Evolutionary conservation across 2,329 filamentous ascomycete genomes (phyloP).

Genomic region (Coniella vitis): DNA sequence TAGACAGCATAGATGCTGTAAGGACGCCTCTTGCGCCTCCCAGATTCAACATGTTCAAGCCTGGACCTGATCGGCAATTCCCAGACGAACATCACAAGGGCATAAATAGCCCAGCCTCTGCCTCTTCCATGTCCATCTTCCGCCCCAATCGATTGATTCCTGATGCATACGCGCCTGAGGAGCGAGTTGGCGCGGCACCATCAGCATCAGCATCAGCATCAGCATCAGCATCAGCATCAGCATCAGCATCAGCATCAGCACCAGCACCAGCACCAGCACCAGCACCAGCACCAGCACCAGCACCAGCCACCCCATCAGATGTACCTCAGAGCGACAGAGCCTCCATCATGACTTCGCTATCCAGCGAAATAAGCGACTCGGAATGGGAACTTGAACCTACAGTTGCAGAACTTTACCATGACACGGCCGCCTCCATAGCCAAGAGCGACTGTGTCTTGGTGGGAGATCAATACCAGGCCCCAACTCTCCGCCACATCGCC

Average conservation of each 20-base stretch:
- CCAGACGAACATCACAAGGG: background rate
- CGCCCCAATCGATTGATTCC: too few species aligned
- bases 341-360: background rate
- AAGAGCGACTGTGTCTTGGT: background rate
- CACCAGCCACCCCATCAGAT: background rate
- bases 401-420: slow-evolving; percentile 4
- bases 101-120: background rate
- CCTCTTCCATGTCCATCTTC: background rate
- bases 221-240: background rate
- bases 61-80: background rate
- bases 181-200: too few species aligned
- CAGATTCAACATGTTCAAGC: background rate
- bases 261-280: background rate
- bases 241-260: too few species aligned
- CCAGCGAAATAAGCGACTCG: background rate
- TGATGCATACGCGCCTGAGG: too few species aligned
- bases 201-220: too few species aligned
- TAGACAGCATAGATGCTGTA: slow-evolving; percentile 1
- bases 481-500: background rate
- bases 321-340: background rate
- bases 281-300: background rate
- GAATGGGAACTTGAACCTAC: slow-evolving; percentile 6
- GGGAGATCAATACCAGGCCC: background rate
- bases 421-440: slow-evolving; percentile 1
- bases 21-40: slow-evolving; percentile 1